Percentiles rank a stretch among this genome's conserved stretches.
These are phyloP conservation scores for Gossypium arboreum DNA, from an alignment of 345 rosid species.

Conservation along the genomic window DNA sequence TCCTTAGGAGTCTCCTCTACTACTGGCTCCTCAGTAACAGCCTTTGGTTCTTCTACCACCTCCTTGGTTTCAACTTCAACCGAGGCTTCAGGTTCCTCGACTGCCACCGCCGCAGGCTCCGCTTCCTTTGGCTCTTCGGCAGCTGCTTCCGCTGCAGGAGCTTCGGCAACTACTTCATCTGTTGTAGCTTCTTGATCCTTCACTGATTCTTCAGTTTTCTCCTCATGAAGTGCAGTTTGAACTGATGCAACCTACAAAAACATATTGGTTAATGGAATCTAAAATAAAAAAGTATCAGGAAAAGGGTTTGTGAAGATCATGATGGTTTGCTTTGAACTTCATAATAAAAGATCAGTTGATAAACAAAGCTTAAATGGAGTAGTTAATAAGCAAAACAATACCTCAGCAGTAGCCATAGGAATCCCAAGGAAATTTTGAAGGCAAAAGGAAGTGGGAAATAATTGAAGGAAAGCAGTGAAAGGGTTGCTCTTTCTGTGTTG, in stretches of 20 bases:
- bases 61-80: conserved; percentile 30
- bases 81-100: conserved; percentile 21
- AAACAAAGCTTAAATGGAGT: neutral
- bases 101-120: neutral
- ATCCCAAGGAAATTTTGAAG: neutral
- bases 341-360: neutral
- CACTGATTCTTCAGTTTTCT: conserved; percentile 30
- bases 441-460: neutral
- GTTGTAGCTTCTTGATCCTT: conserved; percentile 24
- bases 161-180: conserved; percentile 22
- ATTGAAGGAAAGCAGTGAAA: neutral
- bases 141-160: conserved; percentile 15
- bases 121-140: conserved; percentile 22
- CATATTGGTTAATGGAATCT: neutral
- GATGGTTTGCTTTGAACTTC: neutral
- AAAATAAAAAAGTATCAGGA: neutral
- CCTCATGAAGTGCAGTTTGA: conserved; percentile 36
- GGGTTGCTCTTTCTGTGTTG: neutral
- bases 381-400: neutral
- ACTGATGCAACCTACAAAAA: conserved; percentile 50
- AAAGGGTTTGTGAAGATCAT: neutral
- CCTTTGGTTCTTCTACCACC: conserved; percentile 29
- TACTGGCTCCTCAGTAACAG: conserved; percentile 28
- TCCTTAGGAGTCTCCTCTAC: conserved; percentile 29
- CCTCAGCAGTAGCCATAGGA: conserved; percentile 64